Evolutionary conservation across 2,329 filamentous ascomycete genomes (phyloP).

Genomic region (Harringtonia lauricola): DNA sequence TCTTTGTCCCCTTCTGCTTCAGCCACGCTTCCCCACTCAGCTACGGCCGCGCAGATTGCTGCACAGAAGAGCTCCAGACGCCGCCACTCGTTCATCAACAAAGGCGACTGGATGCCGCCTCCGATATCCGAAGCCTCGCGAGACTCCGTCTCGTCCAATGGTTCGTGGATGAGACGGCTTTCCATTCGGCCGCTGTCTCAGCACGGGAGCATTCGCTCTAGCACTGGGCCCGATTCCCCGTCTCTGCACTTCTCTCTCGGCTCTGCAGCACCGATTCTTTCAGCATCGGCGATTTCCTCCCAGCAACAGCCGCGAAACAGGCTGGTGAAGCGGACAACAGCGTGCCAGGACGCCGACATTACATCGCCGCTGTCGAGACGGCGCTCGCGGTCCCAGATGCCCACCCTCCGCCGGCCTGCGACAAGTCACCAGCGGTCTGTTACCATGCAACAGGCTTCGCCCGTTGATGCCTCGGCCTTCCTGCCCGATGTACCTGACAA

Average conservation of each 20-base stretch:
- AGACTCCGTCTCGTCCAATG: constrained; percentile 49
- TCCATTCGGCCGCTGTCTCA: constrained; percentile 56
- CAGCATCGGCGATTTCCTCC: constrained; percentile 22
- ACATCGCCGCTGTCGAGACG: constrained; percentile 28
- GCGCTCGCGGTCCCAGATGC: constrained; percentile 48
- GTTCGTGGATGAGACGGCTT: constrained; percentile 64
- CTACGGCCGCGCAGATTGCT: constrained; percentile 27
- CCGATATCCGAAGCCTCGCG: constrained; percentile 33
- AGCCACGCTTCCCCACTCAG: constrained; percentile 16
- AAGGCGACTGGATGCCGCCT: constrained; percentile 24
- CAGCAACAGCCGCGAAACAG: constrained; percentile 55
- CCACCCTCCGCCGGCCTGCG: constrained; percentile 59
- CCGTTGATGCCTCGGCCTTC: constrained; percentile 8
- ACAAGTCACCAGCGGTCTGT: constrained; percentile 71
- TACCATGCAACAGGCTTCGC: constrained; percentile 46
- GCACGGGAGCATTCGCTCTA: constrained; percentile 53
- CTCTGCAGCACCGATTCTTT: constrained; percentile 54
- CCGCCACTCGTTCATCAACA: constrained; percentile 31
- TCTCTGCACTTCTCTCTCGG: constrained; percentile 55
- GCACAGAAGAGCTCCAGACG: constrained; percentile 27
- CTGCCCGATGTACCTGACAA: constrained; percentile 13
- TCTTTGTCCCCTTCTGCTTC: constrained; percentile 17
- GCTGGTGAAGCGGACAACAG: constrained; percentile 62
- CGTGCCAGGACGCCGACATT: constrained; percentile 33
- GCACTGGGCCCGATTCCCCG: constrained; percentile 52